phyloP scores from a whole-genome alignment of 176 grass and related monocot species.

The Musa troglodytarum region DNA sequence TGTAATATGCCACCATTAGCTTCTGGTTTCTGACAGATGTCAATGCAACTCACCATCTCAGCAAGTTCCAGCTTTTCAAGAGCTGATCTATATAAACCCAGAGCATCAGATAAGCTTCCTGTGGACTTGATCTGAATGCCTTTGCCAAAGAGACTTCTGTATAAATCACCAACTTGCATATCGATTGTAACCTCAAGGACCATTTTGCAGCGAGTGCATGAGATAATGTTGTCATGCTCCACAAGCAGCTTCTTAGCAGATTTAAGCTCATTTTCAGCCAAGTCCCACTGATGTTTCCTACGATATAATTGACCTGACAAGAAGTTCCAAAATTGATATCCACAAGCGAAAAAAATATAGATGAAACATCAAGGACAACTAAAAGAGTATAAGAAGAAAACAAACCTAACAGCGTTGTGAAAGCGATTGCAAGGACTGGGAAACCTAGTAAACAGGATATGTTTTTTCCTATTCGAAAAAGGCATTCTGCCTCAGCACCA shows the following conservation, averaged over 20 bases:
- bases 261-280: constrained; percentile 45
- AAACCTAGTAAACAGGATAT: constrained; percentile 49
- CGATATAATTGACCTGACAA: constrained; percentile 70
- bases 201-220: constrained; percentile 50
- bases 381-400: constrained; percentile 7
- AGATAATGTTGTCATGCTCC: constrained; percentile 33
- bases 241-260: constrained; percentile 44
- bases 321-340: not conserved
- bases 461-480: constrained; percentile 61
- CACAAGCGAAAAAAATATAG: not conserved
- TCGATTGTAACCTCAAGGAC: constrained; percentile 48
- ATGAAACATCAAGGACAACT: constrained; percentile 2
- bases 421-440: constrained; percentile 46
- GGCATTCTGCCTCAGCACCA: constrained; percentile 62
- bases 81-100: constrained; percentile 50
- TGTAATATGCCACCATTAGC: not conserved
- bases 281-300: constrained; percentile 54
- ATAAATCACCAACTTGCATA: constrained; percentile 56
- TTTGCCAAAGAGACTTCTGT: constrained; percentile 42
- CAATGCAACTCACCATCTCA: constrained; percentile 19
- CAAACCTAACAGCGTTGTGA: constrained; percentile 62
- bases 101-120: constrained; percentile 39
- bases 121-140: constrained; percentile 31
- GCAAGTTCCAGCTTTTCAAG: constrained; percentile 44
- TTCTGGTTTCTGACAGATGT: constrained; percentile 15